Evolutionary conservation across 805 yeast species (phyloP).

Genomic region (Nakazawaea anatomiae): DNA sequence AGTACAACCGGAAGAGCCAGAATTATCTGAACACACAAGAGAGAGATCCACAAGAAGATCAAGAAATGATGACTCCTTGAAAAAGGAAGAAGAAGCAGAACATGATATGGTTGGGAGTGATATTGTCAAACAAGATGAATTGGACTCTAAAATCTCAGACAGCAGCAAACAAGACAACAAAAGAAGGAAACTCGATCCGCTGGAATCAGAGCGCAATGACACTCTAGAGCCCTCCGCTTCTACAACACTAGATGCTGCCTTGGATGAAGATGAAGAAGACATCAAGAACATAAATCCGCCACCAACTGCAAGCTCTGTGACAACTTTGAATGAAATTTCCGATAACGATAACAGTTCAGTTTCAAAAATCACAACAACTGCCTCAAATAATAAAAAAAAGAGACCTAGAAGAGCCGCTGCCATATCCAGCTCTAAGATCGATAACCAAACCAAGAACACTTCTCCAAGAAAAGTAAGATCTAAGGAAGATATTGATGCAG

Average conservation of each 20-base stretch:
- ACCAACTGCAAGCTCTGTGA: neutral
- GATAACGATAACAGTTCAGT: constrained; percentile 7
- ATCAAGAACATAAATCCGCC: neutral
- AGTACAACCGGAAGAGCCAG: constrained; percentile 28
- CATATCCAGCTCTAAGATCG: constrained; percentile 5
- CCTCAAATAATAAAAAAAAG: constrained; percentile 9
- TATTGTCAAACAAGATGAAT: neutral
- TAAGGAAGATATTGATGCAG: constrained; percentile 41
- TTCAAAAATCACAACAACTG: neutral
- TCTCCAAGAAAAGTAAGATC: constrained; percentile 10
- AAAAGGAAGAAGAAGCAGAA: constrained; percentile 7
- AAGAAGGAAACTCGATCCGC: constrained; percentile 1
- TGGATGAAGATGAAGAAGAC: neutral
- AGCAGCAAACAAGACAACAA: constrained; percentile 3
- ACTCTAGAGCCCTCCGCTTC: neutral
- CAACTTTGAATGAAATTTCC: constrained; percentile 1
- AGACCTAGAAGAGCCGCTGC: constrained; percentile 14
- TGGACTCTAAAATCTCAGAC: neutral
- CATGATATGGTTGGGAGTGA: constrained; percentile 2
- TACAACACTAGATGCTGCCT: neutral
- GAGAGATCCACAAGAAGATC: constrained; percentile 20
- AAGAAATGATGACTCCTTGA: constrained; percentile 10
- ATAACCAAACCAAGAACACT: constrained; percentile 8
- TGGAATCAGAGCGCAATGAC: neutral
- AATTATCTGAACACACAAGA: constrained; percentile 25